A percentile compares a stretch with the other conserved stretches of the same genome.
Conservation (phyloP, 345 rosid genomes). For the Citrus glauca region DNA sequence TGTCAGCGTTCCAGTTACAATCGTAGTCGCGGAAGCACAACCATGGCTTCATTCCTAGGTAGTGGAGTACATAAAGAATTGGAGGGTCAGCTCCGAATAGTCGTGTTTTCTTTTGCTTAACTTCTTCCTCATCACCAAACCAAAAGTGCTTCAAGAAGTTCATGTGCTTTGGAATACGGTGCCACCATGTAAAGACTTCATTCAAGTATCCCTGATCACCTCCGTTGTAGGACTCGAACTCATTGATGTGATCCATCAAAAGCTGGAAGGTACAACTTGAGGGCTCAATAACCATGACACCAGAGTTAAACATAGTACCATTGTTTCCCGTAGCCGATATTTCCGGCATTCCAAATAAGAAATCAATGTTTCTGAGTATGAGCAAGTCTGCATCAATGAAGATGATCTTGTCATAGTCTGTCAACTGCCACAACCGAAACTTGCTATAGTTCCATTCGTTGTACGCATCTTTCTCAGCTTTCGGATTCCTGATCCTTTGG, state of each 20-base stretch:
- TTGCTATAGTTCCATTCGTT: conserved; percentile 99
- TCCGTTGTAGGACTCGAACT: conserved; percentile 83
- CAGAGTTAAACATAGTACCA: conserved; percentile 80
- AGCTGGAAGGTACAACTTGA: conserved; percentile 80
- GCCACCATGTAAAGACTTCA: conserved; percentile 99
- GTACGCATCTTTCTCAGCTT: conserved; percentile 94
- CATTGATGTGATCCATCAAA: conserved; percentile 78
- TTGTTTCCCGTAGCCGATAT: conserved; percentile 87
- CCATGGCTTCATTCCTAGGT: conserved; percentile 90
- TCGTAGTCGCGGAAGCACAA: conserved; percentile 87
- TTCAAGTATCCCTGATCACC: conserved; percentile 92
- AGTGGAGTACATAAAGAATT: conserved; percentile 82
- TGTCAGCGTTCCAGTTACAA: conserved; percentile 90
- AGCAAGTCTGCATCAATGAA: conserved; percentile 92
- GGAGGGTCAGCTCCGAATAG: conserved; percentile 90
- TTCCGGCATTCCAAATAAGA: conserved; percentile 84
- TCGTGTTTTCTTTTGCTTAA: conserved; percentile 57
- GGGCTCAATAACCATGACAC: conserved; percentile 88
- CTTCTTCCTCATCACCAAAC: conserved; percentile 76
- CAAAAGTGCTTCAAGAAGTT: conserved; percentile 89
- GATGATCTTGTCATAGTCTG: conserved; percentile 86
- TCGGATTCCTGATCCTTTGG: conserved; percentile 86
- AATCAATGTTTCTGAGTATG: conserved; percentile 81
- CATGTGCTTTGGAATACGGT: conserved; percentile 79
- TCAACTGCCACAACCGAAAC: conserved; percentile 91